phyloP scores from a whole-genome alignment of 768 basidiomycete genomes.

The Piloderma croceum region DNA sequence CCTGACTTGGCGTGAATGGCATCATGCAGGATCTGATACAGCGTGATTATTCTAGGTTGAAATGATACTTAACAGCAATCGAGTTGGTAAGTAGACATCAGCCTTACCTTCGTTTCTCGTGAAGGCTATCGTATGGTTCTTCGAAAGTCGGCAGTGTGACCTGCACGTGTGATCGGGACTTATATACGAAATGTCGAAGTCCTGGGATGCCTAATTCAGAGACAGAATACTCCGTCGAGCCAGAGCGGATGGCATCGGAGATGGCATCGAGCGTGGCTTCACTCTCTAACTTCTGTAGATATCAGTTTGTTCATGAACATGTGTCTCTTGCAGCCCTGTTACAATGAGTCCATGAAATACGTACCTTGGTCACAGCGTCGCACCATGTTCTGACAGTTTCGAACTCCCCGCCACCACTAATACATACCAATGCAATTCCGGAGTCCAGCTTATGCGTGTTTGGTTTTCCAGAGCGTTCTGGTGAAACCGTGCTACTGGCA shows the following conservation, averaged over 20 bases:
- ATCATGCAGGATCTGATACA: constrained; percentile 87
- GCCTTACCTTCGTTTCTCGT: constrained; percentile 56
- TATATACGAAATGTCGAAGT: constrained; percentile 91
- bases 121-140: constrained; percentile 66
- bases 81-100: background rate
- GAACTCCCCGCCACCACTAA: constrained; percentile 80
- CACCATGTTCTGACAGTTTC: constrained; percentile 79
- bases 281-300: constrained; percentile 52
- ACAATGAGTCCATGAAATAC: too few species aligned
- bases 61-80: constrained; percentile 7
- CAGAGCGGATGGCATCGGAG: constrained; percentile 38
- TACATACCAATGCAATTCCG: constrained; percentile 66
- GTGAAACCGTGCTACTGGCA: too few species aligned
- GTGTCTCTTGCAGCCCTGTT: too few species aligned
- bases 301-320: too few species aligned
- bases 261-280: constrained; percentile 54
- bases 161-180: constrained; percentile 85
- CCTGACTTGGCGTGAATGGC: constrained; percentile 87
- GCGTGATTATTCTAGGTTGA: constrained; percentile 69
- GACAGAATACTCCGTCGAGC: constrained; percentile 59
- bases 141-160: constrained; percentile 83
- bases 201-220: constrained; percentile 84
- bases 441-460: constrained; percentile 17
- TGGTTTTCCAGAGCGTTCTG: background rate
- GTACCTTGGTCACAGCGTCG: constrained; percentile 55